phyloP scores from a whole-genome alignment of 2,329 filamentous ascomycete species.

The Thermochaetoides dissita region DNA sequence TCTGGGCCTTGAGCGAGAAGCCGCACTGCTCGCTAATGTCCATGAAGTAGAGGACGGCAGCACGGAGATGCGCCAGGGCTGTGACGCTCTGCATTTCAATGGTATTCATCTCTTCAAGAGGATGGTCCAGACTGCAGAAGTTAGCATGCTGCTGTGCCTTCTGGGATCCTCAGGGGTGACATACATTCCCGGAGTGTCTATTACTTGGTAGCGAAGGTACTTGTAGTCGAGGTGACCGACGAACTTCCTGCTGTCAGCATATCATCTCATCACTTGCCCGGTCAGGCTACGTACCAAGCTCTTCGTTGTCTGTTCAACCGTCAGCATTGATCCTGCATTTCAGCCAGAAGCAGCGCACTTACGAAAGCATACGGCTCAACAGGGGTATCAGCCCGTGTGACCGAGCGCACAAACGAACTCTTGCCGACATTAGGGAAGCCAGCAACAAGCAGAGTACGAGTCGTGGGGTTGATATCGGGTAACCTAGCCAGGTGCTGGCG shows the following conservation, averaged over 20 bases:
- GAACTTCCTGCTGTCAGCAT: conserved; percentile 32
- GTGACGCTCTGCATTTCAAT: conserved; percentile 99
- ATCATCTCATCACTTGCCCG: not conserved
- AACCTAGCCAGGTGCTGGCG: conserved; percentile 92
- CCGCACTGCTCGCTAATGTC: conserved; percentile 73
- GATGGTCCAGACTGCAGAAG: conserved; percentile 57
- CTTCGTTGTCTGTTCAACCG: conserved; percentile 57
- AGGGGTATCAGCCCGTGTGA: conserved; percentile 89
- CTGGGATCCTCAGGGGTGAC: not conserved
- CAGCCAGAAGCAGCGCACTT: not conserved
- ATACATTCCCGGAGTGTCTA: conserved; percentile 88
- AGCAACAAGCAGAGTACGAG: conserved; percentile 86
- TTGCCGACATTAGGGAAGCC: conserved; percentile 98
- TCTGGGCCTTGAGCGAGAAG: conserved; percentile 84
- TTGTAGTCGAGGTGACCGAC: conserved; percentile 98
- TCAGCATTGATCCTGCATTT: conserved; percentile 2
- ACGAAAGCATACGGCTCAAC: conserved; percentile 89
- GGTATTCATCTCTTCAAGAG: conserved; percentile 98
- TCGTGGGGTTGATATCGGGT: conserved; percentile 96
- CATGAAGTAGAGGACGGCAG: conserved; percentile 55
- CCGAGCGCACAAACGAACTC: conserved; percentile 83
- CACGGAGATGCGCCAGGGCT: conserved; percentile 89
- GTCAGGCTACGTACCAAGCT: conserved; percentile 36
- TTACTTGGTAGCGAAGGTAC: conserved; percentile 50
- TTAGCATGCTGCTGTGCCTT: not conserved